These are phyloP conservation scores for Oemleria cerasiformis DNA, from an alignment of 306 rosid genomes.

Conservation along the genomic window DNA sequence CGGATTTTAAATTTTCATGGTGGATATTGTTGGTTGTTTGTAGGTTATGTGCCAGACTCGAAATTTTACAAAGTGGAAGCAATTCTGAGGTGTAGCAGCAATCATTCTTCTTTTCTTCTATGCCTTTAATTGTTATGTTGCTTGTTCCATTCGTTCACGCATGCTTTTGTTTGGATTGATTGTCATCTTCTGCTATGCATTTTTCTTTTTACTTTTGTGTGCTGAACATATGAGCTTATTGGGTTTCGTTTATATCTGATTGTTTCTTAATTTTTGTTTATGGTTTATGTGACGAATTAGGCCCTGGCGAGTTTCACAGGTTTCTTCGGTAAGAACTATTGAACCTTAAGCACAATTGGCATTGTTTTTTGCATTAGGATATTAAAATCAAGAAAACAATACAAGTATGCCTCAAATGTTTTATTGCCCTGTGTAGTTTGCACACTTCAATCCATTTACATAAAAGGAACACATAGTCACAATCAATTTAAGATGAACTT, in stretches of 20 bases:
- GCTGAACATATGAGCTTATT: slow-evolving; percentile 12
- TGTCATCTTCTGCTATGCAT: background rate
- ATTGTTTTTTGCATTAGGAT: background rate
- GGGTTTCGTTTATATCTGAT: slow-evolving; percentile 19
- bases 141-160: background rate
- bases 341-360: slow-evolving; percentile 2
- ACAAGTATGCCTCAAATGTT: background rate
- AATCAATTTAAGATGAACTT: background rate
- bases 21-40: slow-evolving; percentile 8
- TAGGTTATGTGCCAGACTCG: slow-evolving; percentile 64
- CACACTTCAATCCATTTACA: background rate
- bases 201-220: background rate
- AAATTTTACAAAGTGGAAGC: slow-evolving; percentile 93
- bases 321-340: slow-evolving; percentile 68
- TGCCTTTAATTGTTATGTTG: background rate
- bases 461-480: background rate
- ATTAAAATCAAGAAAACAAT: background rate
- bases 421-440: background rate
- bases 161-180: background rate
- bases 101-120: background rate
- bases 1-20: background rate
- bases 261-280: slow-evolving; percentile 25
- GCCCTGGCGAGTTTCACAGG: slow-evolving; percentile 74
- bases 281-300: slow-evolving; percentile 50
- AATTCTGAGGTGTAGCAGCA: slow-evolving; percentile 55